These are phyloP conservation scores for Adansonia digitata DNA, from an alignment of 345 rosid genomes.

Conservation along the genomic window DNA sequence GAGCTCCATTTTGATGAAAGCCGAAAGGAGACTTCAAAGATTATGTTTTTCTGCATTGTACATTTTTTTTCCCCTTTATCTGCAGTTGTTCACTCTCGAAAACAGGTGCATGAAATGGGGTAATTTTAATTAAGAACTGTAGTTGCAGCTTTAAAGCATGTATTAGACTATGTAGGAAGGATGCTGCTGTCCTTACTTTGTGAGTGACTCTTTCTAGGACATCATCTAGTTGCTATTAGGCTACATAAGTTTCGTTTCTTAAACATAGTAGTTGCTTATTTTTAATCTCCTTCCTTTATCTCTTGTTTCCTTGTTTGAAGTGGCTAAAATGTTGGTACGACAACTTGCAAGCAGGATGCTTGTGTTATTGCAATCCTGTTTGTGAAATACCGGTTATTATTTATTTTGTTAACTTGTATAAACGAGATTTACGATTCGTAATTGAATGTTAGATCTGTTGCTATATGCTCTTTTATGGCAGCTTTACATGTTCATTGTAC, in stretches of 20 bases:
- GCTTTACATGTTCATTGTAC: not conserved
- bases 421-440: not conserved
- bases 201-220: not conserved
- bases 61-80: not conserved
- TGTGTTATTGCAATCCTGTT: not conserved
- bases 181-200: not conserved
- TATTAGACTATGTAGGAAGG: not conserved
- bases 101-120: not conserved
- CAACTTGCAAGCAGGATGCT: not conserved
- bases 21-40: not conserved
- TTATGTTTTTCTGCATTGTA: not conserved
- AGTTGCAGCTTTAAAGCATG: not conserved
- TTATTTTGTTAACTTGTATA: not conserved
- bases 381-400: not conserved
- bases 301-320: not conserved
- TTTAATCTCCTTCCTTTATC: not conserved
- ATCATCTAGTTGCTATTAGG: not conserved
- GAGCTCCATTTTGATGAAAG: not conserved
- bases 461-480: not conserved
- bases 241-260: not conserved
- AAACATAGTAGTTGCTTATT: not conserved
- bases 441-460: not conserved
- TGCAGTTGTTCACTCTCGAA: not conserved
- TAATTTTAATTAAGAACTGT: not conserved
- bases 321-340: not conserved